Evolutionary conservation across 805 yeast species (phyloP).

Genomic region (Jamesozyma piceae): DNA sequence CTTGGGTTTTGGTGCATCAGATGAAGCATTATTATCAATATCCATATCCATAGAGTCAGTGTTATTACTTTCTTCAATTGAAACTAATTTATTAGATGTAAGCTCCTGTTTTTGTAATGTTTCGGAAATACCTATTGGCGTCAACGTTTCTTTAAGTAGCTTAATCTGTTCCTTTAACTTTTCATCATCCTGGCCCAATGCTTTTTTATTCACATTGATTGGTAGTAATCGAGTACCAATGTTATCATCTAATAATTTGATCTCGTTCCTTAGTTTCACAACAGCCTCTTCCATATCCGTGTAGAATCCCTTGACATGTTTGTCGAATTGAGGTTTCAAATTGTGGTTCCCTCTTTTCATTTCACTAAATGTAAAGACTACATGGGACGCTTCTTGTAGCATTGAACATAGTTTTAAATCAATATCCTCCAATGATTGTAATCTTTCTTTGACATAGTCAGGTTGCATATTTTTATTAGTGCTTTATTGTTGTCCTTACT

Average conservation of each 20-base stretch:
- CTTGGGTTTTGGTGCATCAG: not conserved
- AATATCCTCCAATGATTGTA: conserved; percentile 20
- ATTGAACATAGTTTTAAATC: conserved; percentile 22
- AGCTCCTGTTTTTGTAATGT: not conserved
- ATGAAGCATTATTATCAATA: not conserved
- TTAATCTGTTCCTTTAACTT: conserved; percentile 23
- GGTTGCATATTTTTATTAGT: conserved; percentile 22
- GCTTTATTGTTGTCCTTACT: too few relatives aligned
- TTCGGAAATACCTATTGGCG: not conserved
- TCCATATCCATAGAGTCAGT: too few relatives aligned
- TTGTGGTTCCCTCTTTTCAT: conserved; percentile 25
- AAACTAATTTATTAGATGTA: not conserved
- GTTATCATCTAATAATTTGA: conserved; percentile 24
- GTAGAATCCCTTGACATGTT: conserved; percentile 22
- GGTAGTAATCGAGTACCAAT: conserved; percentile 26
- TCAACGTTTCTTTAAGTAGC: conserved; percentile 10
- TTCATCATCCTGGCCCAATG: conserved; percentile 28
- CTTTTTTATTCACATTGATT: conserved; percentile 25
- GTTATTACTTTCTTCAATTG: not conserved
- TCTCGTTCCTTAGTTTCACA: conserved; percentile 19
- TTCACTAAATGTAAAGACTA: conserved; percentile 25
- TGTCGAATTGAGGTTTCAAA: conserved; percentile 23
- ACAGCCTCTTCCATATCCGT: conserved; percentile 18
- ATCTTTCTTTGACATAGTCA: conserved; percentile 23
- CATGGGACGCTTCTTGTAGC: conserved; percentile 24